A percentile compares a stretch with the other conserved stretches of the same genome.
Evolutionary conservation across 1,284 basidiomycete genomes (phyloP).

Genomic region (Boletellus deceptivus): DNA sequence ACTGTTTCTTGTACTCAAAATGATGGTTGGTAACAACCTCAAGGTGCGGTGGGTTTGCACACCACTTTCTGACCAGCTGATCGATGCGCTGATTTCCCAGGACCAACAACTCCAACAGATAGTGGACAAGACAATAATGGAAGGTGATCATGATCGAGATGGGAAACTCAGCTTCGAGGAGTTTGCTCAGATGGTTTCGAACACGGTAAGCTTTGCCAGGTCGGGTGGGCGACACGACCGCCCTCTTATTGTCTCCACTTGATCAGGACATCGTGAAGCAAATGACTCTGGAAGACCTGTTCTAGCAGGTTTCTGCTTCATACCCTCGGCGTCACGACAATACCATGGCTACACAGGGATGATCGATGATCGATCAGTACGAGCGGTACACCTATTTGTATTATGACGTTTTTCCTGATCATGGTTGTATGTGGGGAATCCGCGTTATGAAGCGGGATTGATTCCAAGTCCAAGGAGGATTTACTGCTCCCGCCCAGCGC

Average conservation of each 20-base stretch:
- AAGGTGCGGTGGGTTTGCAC: constrained; percentile 57
- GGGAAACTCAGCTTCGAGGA: constrained; percentile 97
- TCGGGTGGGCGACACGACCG: background rate
- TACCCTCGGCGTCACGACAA: constrained; percentile 16
- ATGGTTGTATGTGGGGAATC: constrained; percentile 19
- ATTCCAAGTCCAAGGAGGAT: constrained; percentile 2
- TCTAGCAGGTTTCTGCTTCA: constrained; percentile 18
- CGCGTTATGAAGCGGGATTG: constrained; percentile 6
- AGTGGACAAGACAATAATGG: constrained; percentile 99
- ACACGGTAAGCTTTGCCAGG: constrained; percentile 65
- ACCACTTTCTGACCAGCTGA: background rate
- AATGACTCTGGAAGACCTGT: constrained; percentile 84
- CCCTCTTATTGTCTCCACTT: background rate
- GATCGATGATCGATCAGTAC: constrained; percentile 6
- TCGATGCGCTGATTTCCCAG: constrained; percentile 36
- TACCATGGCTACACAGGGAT: constrained; percentile 2
- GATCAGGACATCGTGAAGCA: constrained; percentile 90
- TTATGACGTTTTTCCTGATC: constrained; percentile 18
- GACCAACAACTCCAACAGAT: constrained; percentile 99
- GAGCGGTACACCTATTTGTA: constrained; percentile 21
- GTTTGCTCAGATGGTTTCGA: constrained; percentile 95
- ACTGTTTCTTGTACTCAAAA: constrained; percentile 96
- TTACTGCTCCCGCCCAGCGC: background rate
- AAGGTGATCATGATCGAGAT: constrained; percentile 97
- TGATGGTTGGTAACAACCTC: constrained; percentile 99